A percentile compares a stretch with the other conserved stretches of the same genome.
These are phyloP conservation scores for Trichoderma sp. DNA, from an alignment of 2,329 filamentous ascomycete species.

Conservation along the genomic window DNA sequence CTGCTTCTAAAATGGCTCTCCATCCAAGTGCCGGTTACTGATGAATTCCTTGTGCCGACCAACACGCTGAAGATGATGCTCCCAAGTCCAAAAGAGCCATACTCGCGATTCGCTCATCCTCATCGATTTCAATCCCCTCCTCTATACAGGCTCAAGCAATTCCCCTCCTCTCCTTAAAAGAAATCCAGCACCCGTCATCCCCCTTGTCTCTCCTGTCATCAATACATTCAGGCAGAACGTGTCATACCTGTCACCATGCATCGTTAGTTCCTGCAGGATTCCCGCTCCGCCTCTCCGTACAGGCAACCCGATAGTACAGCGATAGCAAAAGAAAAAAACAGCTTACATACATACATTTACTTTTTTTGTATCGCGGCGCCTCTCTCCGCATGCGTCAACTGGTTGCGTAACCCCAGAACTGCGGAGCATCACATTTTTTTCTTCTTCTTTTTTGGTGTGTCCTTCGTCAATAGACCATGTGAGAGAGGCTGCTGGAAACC, in stretches of 20 bases:
- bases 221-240: neutral
- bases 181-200: too few species aligned
- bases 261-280: neutral
- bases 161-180: too few species aligned
- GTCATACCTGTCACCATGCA: neutral
- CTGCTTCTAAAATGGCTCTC: too few species aligned
- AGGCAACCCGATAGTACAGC: neutral
- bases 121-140: too few species aligned
- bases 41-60: too few species aligned
- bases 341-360: neutral
- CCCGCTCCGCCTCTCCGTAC: neutral
- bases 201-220: too few species aligned
- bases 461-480: neutral
- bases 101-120: too few species aligned
- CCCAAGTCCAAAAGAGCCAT: too few species aligned
- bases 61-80: too few species aligned
- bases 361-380: neutral
- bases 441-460: neutral
- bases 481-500: neutral
- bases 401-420: slow-evolving; percentile 8
- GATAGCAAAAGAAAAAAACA: neutral
- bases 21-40: too few species aligned
- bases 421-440: neutral
- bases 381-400: slow-evolving; percentile 7
- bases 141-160: too few species aligned